These are phyloP conservation scores for Colletotrichum sp. DNA, from an alignment of 2,329 filamentous ascomycete species.

Conservation along the genomic window DNA sequence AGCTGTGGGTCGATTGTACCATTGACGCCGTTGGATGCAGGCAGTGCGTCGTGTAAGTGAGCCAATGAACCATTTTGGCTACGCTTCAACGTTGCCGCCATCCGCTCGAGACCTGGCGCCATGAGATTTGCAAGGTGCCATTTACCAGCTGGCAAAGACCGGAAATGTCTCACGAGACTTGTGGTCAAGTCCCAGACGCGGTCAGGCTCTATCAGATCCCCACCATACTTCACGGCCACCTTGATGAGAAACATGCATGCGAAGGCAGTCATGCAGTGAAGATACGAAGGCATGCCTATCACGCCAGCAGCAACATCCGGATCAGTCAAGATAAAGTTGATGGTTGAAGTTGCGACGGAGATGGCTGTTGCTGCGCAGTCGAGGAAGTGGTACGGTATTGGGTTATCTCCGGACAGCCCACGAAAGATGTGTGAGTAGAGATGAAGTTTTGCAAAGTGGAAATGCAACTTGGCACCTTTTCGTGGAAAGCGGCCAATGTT, in stretches of 20 bases:
- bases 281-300: conserved; percentile 53
- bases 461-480: conserved; percentile 45
- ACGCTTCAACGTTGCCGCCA: conserved; percentile 28
- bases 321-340: conserved; percentile 48
- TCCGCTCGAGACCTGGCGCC: conserved; percentile 49
- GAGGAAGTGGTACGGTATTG: conserved; percentile 38
- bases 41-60: not conserved
- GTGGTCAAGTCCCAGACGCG: conserved; percentile 41
- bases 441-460: conserved; percentile 46
- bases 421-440: conserved; percentile 47
- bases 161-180: conserved; percentile 43
- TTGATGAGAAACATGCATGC: conserved; percentile 58
- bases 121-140: conserved; percentile 52
- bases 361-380: conserved; percentile 37
- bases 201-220: conserved; percentile 40
- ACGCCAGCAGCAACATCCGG: conserved; percentile 44
- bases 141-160: conserved; percentile 43
- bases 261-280: conserved; percentile 58
- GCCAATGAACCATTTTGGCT: not conserved
- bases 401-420: conserved; percentile 36
- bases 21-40: not conserved
- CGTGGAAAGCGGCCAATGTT: conserved; percentile 44
- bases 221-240: conserved; percentile 46
- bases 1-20: not conserved
- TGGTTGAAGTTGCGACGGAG: conserved; percentile 45